Evolutionary conservation across 441 rosid species (phyloP).

Genomic region (Euphorbia schlechtendalii): DNA sequence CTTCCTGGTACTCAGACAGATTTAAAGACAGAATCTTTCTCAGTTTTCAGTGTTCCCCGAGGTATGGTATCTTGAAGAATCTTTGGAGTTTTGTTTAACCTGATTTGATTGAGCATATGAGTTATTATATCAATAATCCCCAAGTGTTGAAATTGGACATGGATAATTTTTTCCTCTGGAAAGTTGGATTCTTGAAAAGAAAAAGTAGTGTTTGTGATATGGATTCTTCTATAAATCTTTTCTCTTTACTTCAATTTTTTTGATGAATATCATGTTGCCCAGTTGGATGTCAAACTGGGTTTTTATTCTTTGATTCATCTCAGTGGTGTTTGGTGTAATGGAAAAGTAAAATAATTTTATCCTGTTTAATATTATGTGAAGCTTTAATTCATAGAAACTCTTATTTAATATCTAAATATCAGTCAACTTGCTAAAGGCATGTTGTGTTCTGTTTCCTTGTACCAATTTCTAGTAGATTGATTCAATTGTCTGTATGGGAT

Average conservation of each 20-base stretch:
- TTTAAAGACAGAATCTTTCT: neutral
- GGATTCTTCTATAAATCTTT: too few relatives aligned
- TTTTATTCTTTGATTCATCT: slow-evolving; percentile 25
- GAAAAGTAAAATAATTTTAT: too few relatives aligned
- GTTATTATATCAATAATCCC: neutral
- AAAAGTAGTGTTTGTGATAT: too few relatives aligned
- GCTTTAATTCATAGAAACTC: neutral
- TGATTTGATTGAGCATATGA: slow-evolving; percentile 4
- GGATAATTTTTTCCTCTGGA: slow-evolving; percentile 2
- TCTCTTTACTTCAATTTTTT: neutral
- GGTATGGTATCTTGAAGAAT: slow-evolving; percentile 13
- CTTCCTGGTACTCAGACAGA: neutral
- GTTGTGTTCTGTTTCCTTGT: too few relatives aligned
- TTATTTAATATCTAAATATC: neutral
- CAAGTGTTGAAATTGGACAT: neutral
- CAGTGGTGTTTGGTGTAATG: slow-evolving; percentile 16
- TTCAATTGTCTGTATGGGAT: too few relatives aligned
- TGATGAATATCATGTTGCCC: slow-evolving; percentile 16
- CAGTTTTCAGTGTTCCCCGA: neutral
- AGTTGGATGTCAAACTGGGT: slow-evolving; percentile 23
- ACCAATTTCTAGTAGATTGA: too few relatives aligned
- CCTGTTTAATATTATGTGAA: neutral
- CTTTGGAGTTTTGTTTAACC: slow-evolving; percentile 7
- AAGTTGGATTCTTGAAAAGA: slow-evolving; percentile 26
- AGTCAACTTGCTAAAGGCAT: neutral